Conservation (phyloP, 345 rosid species). For the Citrus sinensis region DVS_A1.0 CM039163.1:6670501-6671000, state of each 20-base stretch:
- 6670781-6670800: not conserved
- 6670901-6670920: conserved; percentile 11
- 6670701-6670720: not conserved
- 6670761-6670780: conserved; percentile 22
- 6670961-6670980: conserved; percentile 23
- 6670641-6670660: conserved; percentile 9
- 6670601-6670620: conserved; percentile 19
- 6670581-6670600: conserved; percentile 13
- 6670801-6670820: conserved; percentile 10
- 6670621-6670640: conserved; percentile 17
- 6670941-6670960: not conserved
- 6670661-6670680: not conserved
- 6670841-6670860: conserved; percentile 10
- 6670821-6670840: conserved; percentile 24
- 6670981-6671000: conserved; percentile 8
- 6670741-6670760: conserved; percentile 16
- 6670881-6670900: conserved; percentile 8
- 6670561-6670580: conserved; percentile 7
- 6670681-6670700: conserved; percentile 21
- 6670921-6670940: conserved; percentile 7
- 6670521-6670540: conserved; percentile 22
- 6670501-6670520: conserved; percentile 22
- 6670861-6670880: conserved; percentile 4
- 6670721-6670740: conserved; percentile 14
- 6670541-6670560: conserved; percentile 22